Conservation (phyloP, 1,139 yeast species). For the Hansenula anomala region DNA sequence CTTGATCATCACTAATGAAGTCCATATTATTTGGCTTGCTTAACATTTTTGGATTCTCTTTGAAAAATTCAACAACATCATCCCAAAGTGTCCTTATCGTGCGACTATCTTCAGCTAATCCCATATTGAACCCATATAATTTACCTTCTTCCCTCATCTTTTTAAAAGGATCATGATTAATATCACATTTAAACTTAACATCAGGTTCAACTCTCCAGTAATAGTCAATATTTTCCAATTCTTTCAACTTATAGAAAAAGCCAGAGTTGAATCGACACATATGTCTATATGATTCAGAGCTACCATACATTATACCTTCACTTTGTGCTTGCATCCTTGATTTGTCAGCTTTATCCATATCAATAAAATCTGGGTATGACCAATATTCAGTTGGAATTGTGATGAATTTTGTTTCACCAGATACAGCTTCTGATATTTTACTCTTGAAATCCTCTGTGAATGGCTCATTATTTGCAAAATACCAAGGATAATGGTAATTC, state of each 20-base stretch:
- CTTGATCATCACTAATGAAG: conserved; percentile 48
- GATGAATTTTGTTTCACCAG: conserved; percentile 66
- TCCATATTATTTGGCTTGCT: conserved; percentile 42
- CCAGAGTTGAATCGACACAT: conserved; percentile 71
- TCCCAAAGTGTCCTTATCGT: conserved; percentile 60
- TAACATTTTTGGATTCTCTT: conserved; percentile 38
- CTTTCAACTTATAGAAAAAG: conserved; percentile 52
- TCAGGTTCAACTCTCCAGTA: conserved; percentile 77
- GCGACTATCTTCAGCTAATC: conserved; percentile 49
- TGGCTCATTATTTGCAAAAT: conserved; percentile 60
- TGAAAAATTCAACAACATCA: conserved; percentile 43
- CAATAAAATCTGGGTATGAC: conserved; percentile 68
- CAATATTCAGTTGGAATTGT: conserved; percentile 57
- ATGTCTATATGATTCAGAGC: conserved; percentile 58
- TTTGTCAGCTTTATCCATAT: conserved; percentile 46
- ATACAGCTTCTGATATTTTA: conserved; percentile 39
- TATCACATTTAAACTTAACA: conserved; percentile 54
- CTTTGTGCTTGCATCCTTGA: conserved; percentile 40
- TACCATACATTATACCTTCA: conserved; percentile 53
- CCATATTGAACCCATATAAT: conserved; percentile 58
- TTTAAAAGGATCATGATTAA: conserved; percentile 58
- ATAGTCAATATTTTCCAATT: conserved; percentile 50
- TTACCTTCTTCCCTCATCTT: conserved; percentile 53
- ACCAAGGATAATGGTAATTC: conserved; percentile 71
- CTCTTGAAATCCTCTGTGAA: conserved; percentile 53